These are phyloP conservation scores for Suillus subalutaceus DNA, from an alignment of 768 basidiomycete species.

Conservation along the genomic window DNA sequence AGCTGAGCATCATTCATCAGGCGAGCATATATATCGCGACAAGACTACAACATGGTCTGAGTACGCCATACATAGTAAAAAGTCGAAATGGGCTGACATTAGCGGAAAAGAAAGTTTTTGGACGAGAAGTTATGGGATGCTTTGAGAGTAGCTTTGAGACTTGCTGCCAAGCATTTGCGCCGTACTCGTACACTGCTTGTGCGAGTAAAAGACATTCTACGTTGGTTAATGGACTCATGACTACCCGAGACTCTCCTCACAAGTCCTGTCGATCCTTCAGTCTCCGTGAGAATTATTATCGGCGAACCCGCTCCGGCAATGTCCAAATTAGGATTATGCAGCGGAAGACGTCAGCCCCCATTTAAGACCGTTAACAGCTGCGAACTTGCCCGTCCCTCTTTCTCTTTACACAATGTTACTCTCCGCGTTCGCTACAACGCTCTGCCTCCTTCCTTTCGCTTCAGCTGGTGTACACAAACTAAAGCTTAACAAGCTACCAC, in stretches of 20 bases:
- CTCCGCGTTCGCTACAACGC: slow-evolving; percentile 39
- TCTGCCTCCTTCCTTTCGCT: slow-evolving; percentile 50
- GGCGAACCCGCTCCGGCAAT: slow-evolving; percentile 19
- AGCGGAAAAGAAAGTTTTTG: slow-evolving; percentile 67
- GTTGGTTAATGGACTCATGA: slow-evolving; percentile 28
- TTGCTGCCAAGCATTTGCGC: slow-evolving; percentile 66
- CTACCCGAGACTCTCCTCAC: background rate
- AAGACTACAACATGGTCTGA: slow-evolving; percentile 50
- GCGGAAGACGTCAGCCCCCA: slow-evolving; percentile 16
- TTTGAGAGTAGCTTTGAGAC: slow-evolving; percentile 67
- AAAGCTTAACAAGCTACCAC: slow-evolving; percentile 85
- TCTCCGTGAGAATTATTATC: slow-evolving; percentile 35
- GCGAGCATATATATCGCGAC: slow-evolving; percentile 63
- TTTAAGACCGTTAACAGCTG: slow-evolving; percentile 27
- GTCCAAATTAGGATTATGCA: slow-evolving; percentile 12
- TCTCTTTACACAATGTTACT: slow-evolving; percentile 45
- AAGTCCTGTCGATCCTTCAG: slow-evolving; percentile 18
- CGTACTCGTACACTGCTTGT: slow-evolving; percentile 85
- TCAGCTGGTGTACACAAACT: slow-evolving; percentile 73
- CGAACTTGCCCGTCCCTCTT: slow-evolving; percentile 17
- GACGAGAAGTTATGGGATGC: slow-evolving; percentile 69
- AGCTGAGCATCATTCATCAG: slow-evolving; percentile 72
- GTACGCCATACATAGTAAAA: slow-evolving; percentile 18
- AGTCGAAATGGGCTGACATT: slow-evolving; percentile 47
- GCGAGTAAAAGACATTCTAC: slow-evolving; percentile 81